phyloP scores from a whole-genome alignment of 2,329 filamentous ascomycete genomes.

The Beauveria scarabaeidicola region DNA sequence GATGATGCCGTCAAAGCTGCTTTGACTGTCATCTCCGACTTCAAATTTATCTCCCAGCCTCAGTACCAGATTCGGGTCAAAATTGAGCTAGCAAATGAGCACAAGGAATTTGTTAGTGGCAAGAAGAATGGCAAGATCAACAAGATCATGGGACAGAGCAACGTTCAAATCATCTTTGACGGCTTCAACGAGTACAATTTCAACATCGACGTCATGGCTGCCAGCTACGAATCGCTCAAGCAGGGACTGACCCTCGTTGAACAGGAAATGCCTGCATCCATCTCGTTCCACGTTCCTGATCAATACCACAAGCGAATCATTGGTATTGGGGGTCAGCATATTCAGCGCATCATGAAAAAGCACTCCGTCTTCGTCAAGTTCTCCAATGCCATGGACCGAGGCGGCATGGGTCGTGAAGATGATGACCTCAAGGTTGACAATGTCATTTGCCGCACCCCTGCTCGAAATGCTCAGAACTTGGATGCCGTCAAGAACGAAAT shows the following conservation, averaged over 20 bases:
- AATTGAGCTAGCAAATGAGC: conserved; percentile 96
- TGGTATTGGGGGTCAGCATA: conserved; percentile 95
- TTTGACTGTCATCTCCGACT: conserved; percentile 87
- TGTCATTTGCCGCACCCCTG: conserved; percentile 94
- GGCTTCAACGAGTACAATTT: conserved; percentile 99
- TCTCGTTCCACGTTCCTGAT: conserved; percentile 97
- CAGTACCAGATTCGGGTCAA: conserved; percentile 95
- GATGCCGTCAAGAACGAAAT: conserved; percentile 98
- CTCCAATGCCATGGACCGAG: conserved; percentile 97
- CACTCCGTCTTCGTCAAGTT: conserved; percentile 99
- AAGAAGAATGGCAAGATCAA: conserved; percentile 99
- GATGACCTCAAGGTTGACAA: conserved; percentile 99
- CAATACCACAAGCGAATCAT: conserved; percentile 99
- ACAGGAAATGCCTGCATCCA: conserved; percentile 97
- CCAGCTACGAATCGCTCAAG: conserved; percentile 88
- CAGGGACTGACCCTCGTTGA: conserved; percentile 88
- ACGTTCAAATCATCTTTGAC: conserved; percentile 98
- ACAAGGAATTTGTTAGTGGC: conserved; percentile 98
- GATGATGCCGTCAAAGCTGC: conserved; percentile 94
- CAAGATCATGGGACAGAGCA: conserved; percentile 99
- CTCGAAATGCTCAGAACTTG: conserved; percentile 91
- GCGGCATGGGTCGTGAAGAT: conserved; percentile 85
- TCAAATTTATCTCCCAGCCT: conserved; percentile 77
- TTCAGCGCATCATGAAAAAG: conserved; percentile 99
- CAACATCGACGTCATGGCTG: conserved; percentile 94